phyloP scores from a whole-genome alignment of 768 basidiomycete species.

The Serendipita vermifera region DNA sequence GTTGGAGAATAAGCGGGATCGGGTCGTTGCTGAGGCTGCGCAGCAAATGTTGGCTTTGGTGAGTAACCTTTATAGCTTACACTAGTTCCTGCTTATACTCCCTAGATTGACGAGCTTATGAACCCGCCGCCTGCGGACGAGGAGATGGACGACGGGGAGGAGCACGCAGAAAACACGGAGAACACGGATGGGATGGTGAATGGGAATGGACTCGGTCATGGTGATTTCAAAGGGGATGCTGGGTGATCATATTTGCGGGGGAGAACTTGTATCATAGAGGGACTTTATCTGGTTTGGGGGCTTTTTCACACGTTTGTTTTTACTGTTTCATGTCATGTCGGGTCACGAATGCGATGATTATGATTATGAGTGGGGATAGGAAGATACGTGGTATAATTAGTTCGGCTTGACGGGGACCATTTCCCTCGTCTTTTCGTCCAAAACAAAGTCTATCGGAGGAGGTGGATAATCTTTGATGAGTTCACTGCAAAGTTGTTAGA shows the following conservation, averaged over 20 bases:
- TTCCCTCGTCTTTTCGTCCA: not conserved
- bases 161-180: not conserved
- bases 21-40: not conserved
- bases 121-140: not conserved
- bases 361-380: no score
- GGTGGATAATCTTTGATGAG: constrained; percentile 38
- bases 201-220: constrained; percentile 1
- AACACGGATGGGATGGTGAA: not conserved
- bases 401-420: no score
- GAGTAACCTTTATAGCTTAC: not conserved
- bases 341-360: no score
- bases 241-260: no score
- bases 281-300: no score
- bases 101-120: constrained; percentile 1
- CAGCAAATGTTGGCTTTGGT: constrained; percentile 1
- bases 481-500: constrained; percentile 27
- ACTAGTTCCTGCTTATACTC: not conserved
- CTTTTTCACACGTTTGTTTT: no score
- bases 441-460: not conserved
- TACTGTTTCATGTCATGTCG: no score
- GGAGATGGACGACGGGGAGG: not conserved
- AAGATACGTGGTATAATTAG: no score
- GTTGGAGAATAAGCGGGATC: not conserved
- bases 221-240: no score
- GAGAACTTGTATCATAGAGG: no score